Evolutionary conservation across 345 rosid genomes (phyloP).

Genomic region (Syzygium grande): DNA sequence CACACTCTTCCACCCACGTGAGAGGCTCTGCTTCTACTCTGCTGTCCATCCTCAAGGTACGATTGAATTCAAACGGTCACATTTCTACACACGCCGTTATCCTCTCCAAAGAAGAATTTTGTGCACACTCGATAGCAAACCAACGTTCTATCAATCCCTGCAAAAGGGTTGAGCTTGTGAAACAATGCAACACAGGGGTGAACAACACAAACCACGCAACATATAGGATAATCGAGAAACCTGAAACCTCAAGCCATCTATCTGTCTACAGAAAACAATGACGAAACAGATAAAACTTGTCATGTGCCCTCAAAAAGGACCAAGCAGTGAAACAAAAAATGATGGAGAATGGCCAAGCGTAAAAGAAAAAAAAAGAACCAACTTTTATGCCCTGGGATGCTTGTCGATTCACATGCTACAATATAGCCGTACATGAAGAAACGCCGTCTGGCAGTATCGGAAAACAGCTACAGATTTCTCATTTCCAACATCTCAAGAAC

Average conservation of each 20-base stretch:
- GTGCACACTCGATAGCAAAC: neutral
- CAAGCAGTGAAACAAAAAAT: neutral
- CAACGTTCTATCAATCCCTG: neutral
- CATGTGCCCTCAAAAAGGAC: neutral
- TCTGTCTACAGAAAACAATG: neutral
- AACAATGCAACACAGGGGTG: neutral
- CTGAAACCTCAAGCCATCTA: neutral
- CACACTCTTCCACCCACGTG: slow-evolving; percentile 36
- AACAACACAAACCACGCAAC: neutral
- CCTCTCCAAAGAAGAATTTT: neutral
- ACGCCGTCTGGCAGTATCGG: neutral
- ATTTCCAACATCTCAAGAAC: neutral
- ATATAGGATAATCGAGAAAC: neutral
- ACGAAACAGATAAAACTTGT: neutral
- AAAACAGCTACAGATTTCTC: neutral
- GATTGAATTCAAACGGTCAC: neutral
- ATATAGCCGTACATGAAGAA: neutral
- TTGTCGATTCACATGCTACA: neutral
- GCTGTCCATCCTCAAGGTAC: neutral
- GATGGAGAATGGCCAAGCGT: neutral
- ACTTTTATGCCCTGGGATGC: neutral
- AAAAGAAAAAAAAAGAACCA: neutral
- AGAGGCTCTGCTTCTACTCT: slow-evolving; percentile 6
- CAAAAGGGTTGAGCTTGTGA: neutral
- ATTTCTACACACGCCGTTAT: neutral